Percentiles rank a stretch among this genome's conserved stretches.
Conservation (phyloP, 192 early-diverging fungal genomes). For the Backusella mclennaniae region DNA sequence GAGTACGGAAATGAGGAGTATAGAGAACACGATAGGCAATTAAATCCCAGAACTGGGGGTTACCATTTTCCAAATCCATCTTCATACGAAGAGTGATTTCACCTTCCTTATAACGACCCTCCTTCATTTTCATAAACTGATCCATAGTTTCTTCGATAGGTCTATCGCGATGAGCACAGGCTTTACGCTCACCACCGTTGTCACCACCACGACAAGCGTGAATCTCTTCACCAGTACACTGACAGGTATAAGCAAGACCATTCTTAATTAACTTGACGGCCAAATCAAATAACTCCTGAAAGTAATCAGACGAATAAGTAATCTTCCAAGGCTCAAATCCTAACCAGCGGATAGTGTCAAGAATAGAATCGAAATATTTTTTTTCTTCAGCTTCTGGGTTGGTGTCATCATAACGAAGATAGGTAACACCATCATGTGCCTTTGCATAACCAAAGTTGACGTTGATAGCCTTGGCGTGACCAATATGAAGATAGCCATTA, state of each 20-base stretch:
- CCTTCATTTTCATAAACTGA: conserved; percentile 98
- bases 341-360: conserved; percentile 93
- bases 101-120: conserved; percentile 91
- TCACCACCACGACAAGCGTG: conserved; percentile 90
- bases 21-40: conserved; percentile 96
- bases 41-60: conserved; percentile 99
- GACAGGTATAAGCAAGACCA: conserved; percentile 77
- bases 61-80: conserved; percentile 97
- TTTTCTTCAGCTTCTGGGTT: conserved; percentile 90
- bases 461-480: conserved; percentile 99
- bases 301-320: conserved; percentile 98
- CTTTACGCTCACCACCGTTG: conserved; percentile 77
- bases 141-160: conserved; percentile 88
- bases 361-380: conserved; percentile 92
- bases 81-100: conserved; percentile 97
- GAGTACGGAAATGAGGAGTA: conserved; percentile 91
- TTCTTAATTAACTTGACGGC: conserved; percentile 88
- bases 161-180: conserved; percentile 89
- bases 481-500: conserved; percentile 98
- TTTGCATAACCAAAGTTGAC: conserved; percentile 99
- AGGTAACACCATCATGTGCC: conserved; percentile 84
- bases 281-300: conserved; percentile 93
- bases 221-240: conserved; percentile 96
- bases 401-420: conserved; percentile 74
- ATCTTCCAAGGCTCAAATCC: conserved; percentile 91